Percentiles rank a stretch among this genome's conserved stretches.
Evolutionary conservation across 176 grass and related monocot genomes (phyloP).

Genomic region (Lolium multiflorum): DNA sequence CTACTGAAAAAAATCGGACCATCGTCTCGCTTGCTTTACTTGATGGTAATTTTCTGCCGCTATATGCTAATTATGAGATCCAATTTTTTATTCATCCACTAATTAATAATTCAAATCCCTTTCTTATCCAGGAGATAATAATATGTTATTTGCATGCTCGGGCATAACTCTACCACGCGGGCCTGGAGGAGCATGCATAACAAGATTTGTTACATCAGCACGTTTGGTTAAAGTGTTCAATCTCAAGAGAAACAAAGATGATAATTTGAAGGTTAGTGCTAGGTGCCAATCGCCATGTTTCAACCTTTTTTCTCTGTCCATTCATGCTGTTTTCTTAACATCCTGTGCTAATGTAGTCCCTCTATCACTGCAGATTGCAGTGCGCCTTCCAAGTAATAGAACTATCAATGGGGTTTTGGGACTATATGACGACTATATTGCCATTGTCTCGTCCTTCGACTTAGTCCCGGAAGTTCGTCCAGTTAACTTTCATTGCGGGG

Average conservation of each 20-base stretch:
- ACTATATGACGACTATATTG: conserved; percentile 29
- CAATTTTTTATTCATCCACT: too few relatives aligned
- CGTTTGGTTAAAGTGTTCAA: neutral
- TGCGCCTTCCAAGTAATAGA: neutral
- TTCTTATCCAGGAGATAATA: neutral
- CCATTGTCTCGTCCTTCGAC: conserved; percentile 1
- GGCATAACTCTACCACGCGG: neutral
- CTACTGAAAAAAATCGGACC: too few relatives aligned
- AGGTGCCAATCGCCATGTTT: too few relatives aligned
- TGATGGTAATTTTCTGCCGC: neutral
- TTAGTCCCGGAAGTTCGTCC: neutral
- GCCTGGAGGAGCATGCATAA: neutral
- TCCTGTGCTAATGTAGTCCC: too few relatives aligned
- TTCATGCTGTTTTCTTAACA: too few relatives aligned
- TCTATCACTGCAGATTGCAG: neutral
- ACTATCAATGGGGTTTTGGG: conserved; percentile 1
- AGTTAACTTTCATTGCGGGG: neutral
- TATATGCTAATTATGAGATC: too few relatives aligned
- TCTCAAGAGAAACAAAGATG: conserved; percentile 3
- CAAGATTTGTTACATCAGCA: conserved; percentile 40
- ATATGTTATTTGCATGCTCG: neutral
- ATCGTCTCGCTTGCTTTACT: neutral
- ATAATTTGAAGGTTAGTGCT: conserved; percentile 19
- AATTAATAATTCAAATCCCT: too few relatives aligned
- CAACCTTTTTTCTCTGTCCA: too few relatives aligned